Base-by-base conservation (phyloP, 495 filamentous ascomycete genomes). In the Astrocystis sublimbata region DNA sequence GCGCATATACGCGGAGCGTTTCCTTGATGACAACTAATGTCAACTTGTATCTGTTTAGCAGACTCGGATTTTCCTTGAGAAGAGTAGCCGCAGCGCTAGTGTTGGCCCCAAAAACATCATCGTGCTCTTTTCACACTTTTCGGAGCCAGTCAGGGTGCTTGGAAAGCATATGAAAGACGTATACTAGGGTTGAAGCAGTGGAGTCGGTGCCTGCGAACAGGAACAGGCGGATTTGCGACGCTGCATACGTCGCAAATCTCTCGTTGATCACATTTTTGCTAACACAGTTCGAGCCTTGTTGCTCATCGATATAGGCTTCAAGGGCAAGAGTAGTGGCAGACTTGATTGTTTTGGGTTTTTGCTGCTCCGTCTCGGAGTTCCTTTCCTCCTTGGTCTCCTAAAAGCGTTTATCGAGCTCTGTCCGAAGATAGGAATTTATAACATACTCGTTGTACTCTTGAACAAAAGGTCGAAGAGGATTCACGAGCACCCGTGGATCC, bases 21-120 rank as follows among this genome's bases (percentile, higher is more conserved):
- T 84, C 83, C 60, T 79, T 82, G 60, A 85, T 76, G 0, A 83
- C 72, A 1, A 80, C 81, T 0, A 68, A 30, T 2, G 80, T 81
- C 58, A 77, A 83, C 2, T 76, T 70, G 10, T 79, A 62, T 15
- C 75, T 46, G 59, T 80, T 79, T 35, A 84, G 58, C 0, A 81
- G 56, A 1, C 65, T 45, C 0, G 81, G 78, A 8, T 77, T 61
- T 0, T 62, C 55, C 1, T 51, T 46, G 38, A 84, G 66, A 0
- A 61, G 35, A 12, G 45, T 13, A 2, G 63, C 62, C 0, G 72
- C 70, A 9, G 66, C 30, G 8, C 63, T 10, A 0, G 66, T 60
- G 33, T 80, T 68, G 0, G 61, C 28, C 17, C 75, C 75, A 6
- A 77, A 49, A 7, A 78, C 62, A 23, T 67, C 52, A 24, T 81